A percentile compares a stretch with the other conserved stretches of the same genome.
These are phyloP conservation scores for Porpolomopsis calyptriformis DNA, from an alignment of 768 basidiomycete species.

Conservation along the genomic window DNA sequence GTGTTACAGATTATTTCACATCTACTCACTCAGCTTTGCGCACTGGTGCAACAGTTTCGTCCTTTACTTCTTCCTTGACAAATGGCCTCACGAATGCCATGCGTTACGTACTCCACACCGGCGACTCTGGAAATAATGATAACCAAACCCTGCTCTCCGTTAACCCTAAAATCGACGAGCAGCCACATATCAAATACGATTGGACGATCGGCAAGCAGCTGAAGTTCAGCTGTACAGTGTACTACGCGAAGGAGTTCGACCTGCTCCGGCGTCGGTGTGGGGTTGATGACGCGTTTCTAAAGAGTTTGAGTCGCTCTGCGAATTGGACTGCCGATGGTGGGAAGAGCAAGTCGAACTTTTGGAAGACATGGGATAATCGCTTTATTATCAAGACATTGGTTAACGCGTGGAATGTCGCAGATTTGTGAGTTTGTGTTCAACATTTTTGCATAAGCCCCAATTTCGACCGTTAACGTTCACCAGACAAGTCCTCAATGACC, in stretches of 20 bases:
- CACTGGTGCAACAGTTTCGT: slow-evolving; percentile 21
- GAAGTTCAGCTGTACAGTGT: slow-evolving; percentile 72
- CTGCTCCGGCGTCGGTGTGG: slow-evolving; percentile 53
- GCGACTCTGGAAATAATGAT: slow-evolving; percentile 30
- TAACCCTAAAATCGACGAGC: slow-evolving; percentile 44
- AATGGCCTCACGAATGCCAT: slow-evolving; percentile 48
- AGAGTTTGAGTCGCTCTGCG: slow-evolving; percentile 47
- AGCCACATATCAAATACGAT: slow-evolving; percentile 76
- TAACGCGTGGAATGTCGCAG: slow-evolving; percentile 79
- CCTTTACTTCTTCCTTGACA: slow-evolving; percentile 38
- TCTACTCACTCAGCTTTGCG: background rate
- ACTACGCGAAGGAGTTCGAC: slow-evolving; percentile 77
- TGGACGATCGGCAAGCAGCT: slow-evolving; percentile 67
- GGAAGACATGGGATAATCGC: slow-evolving; percentile 68
- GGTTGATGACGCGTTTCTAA: slow-evolving; percentile 47
- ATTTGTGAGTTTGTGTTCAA: slow-evolving; percentile 43
- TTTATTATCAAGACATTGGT: slow-evolving; percentile 82
- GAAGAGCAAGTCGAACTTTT: slow-evolving; percentile 72
- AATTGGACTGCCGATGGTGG: slow-evolving; percentile 73
- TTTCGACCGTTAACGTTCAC: background rate
- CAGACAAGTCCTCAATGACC: slow-evolving; percentile 70
- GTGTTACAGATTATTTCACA: background rate
- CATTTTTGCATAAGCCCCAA: background rate
- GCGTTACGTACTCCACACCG: slow-evolving; percentile 40
- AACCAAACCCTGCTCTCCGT: slow-evolving; percentile 40